Evolutionary conservation across 768 basidiomycete genomes (phyloP), one percentile per base, ranked within the genome.

Genomic region (Rhodosporidiobolus sp.): DNA sequence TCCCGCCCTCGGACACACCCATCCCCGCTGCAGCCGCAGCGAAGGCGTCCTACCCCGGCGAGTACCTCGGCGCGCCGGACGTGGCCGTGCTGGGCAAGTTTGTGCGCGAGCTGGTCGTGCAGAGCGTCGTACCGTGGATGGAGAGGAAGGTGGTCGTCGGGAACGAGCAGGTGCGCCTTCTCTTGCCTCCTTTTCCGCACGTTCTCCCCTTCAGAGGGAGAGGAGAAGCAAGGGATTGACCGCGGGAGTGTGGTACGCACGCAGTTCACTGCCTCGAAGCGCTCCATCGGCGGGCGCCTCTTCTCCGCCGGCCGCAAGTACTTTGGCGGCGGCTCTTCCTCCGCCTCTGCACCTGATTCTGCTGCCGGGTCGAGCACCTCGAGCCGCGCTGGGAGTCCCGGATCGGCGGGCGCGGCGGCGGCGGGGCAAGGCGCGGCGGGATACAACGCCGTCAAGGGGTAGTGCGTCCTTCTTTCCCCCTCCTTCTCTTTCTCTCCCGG

Each of bases 81-180:
- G 89, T 92, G 22, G 86, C 89, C 64, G 86, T 87, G 76, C 86
- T 88, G 11, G 87, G 88, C 0, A 86, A 87, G 64, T 92, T 97
- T 77, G 85, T 91, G 17, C 86, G 93, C 56, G 94, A 96, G 80
- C 89, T 97, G 76, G 84, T 92, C 7, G 88, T 89, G 19, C 92
- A 90, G 87, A 94, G 90, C 78, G 81, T 98, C 56, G 80, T 97
- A 5, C 94, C 94, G 1, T 97, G 91, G 91, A 94, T 98, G 92
- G 95, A 98, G 82, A 91, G 89, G 78, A 89, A 88, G 80, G 90
- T 94, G 10, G 76, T 92, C 57, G 91, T 95, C 74, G 95, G 94
- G 92, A 97, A 96, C 79, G 94, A 98, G 83, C 84, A 84, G 69
- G 89, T 90, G 77, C 58, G 50, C 12, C 48, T 35, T 20, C 17